A percentile compares a stretch with the other conserved stretches of the same genome.
These are phyloP conservation scores for Aspergillus wentii DNA, from an alignment of 495 filamentous ascomycete genomes.

Conservation along the genomic window DNA sequence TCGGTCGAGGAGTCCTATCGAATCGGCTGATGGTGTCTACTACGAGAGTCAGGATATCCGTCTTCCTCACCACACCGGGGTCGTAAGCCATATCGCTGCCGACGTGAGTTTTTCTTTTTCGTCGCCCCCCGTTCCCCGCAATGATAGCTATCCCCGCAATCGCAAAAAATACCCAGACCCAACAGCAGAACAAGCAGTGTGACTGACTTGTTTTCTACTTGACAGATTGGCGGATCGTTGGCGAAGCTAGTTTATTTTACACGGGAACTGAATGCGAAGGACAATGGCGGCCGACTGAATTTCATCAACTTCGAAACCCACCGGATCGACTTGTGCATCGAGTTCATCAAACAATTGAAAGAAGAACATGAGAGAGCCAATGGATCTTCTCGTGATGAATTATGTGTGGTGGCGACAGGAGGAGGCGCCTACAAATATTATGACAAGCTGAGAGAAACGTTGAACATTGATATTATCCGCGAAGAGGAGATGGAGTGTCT, in stretches of 20 bases:
- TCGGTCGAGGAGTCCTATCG: conserved; percentile 40
- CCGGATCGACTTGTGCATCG: conserved; percentile 82
- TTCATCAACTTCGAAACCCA: conserved; percentile 96
- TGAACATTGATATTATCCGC: conserved; percentile 80
- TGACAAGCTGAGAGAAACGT: conserved; percentile 72
- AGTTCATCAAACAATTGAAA: conserved; percentile 80
- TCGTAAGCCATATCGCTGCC: conserved; percentile 93
- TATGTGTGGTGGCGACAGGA: conserved; percentile 91
- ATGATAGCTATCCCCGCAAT: conserved; percentile 29
- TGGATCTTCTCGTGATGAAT: conserved; percentile 55
- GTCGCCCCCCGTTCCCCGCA: conserved; percentile 26
- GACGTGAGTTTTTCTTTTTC: conserved; percentile 60
- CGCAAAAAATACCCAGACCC: conserved; percentile 3
- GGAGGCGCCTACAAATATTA: conserved; percentile 96
- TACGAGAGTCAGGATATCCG: conserved; percentile 88
- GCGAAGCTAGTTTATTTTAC: conserved; percentile 98
- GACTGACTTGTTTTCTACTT: conserved; percentile 16
- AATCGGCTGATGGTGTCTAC: conserved; percentile 56
- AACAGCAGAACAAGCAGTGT: conserved; percentile 1
- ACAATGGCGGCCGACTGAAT: conserved; percentile 84
- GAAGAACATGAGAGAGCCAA: conserved; percentile 70
- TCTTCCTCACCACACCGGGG: conserved; percentile 87
- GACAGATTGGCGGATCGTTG: conserved; percentile 87
- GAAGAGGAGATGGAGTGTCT: conserved; percentile 99
- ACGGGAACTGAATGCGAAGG: conserved; percentile 69